Evolutionary conservation across 2,329 filamentous ascomycete species (phyloP).

Genomic region (Botrytis cinerea): DNA sequence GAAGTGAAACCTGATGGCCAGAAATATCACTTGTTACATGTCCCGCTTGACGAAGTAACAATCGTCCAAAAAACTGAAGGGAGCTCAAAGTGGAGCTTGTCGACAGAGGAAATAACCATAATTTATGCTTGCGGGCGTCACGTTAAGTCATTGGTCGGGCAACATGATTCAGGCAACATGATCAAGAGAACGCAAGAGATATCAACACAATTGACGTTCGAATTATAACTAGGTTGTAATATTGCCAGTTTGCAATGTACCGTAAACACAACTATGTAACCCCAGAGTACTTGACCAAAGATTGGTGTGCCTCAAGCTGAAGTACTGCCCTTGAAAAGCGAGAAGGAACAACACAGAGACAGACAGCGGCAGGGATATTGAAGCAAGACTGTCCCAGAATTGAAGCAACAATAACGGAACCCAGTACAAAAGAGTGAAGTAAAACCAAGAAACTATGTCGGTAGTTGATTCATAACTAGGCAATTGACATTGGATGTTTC

Average conservation of each 20-base stretch:
- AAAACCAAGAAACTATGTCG: constrained; percentile 36
- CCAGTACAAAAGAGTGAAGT: constrained; percentile 58
- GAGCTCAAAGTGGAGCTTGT: not conserved
- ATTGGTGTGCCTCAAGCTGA: constrained; percentile 62
- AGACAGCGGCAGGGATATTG: constrained; percentile 54
- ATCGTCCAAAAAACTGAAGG: not conserved
- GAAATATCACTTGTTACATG: not conserved
- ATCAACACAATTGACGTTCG: no score
- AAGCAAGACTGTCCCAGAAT: constrained; percentile 59
- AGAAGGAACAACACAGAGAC: constrained; percentile 61
- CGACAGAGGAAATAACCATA: no score
- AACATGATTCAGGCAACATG: no score
- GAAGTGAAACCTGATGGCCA: not conserved
- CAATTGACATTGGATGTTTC: not conserved
- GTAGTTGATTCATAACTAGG: not conserved
- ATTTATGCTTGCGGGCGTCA: no score
- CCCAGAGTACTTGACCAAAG: constrained; percentile 59
- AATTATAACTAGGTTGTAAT: no score
- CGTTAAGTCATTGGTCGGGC: no score
- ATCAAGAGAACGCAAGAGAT: no score
- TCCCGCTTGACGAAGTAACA: not conserved
- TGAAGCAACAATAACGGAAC: constrained; percentile 53
- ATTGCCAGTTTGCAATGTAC: no score
- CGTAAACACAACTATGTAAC: constrained; percentile 31
- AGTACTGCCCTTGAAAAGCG: constrained; percentile 59